Percentiles rank a stretch among this genome's conserved stretches.
Conservation (phyloP, 441 rosid genomes). For the Rhodomyrtus psidioides region DNA sequence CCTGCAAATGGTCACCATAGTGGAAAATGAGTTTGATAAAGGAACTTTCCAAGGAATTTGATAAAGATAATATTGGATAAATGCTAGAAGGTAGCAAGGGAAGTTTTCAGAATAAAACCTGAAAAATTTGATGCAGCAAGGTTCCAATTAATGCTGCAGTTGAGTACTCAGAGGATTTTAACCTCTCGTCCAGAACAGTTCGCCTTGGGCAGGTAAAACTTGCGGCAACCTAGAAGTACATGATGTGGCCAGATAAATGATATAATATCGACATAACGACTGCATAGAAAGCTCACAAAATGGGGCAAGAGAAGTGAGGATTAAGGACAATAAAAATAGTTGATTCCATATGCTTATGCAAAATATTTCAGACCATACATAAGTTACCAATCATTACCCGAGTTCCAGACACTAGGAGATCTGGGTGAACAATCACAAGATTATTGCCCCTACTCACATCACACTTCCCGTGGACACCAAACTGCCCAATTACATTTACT, state of each 20-base stretch:
- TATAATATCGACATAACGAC: neutral
- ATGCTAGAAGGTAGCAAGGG: neutral
- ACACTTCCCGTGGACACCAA: conserved; percentile 77
- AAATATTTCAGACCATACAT: conserved; percentile 7
- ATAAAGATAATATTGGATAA: neutral
- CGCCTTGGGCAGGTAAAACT: conserved; percentile 91
- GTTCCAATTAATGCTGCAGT: conserved; percentile 83
- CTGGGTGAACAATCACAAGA: conserved; percentile 83
- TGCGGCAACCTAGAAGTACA: conserved; percentile 59
- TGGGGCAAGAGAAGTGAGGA: neutral
- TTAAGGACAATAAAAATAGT: neutral
- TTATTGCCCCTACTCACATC: conserved; percentile 55
- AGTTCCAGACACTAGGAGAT: conserved; percentile 89
- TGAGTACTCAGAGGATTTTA: conserved; percentile 68
- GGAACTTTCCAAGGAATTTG: neutral
- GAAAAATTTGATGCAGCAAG: conserved; percentile 93
- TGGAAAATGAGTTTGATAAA: too few species aligned
- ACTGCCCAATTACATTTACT: conserved; percentile 80
- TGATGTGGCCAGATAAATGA: neutral
- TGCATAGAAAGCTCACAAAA: neutral
- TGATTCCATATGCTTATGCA: neutral
- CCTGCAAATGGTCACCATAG: conserved; percentile 34
- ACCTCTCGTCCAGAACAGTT: conserved; percentile 89
- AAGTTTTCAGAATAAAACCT: conserved; percentile 33
- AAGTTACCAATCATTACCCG: conserved; percentile 38